phyloP scores from a whole-genome alignment of 805 yeast species.

The Torulaspora gathmanii region DNA sequence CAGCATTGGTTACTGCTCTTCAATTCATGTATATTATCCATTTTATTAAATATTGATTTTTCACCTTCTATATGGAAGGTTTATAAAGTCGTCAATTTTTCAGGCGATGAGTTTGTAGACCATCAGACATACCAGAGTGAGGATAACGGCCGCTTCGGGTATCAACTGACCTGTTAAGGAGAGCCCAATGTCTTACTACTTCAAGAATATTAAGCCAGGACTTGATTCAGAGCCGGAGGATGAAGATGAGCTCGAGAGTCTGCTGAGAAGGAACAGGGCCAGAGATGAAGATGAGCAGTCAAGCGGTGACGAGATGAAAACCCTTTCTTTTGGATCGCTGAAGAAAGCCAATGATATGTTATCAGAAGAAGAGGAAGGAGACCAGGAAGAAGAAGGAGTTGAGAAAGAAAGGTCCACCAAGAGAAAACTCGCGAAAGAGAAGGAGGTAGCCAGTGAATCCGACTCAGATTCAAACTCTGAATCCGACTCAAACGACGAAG shows the following conservation, averaged over 20 bases:
- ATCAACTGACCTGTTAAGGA: background rate
- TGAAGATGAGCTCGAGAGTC: slow-evolving; percentile 28
- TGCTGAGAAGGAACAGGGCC: slow-evolving; percentile 33
- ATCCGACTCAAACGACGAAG: slow-evolving; percentile 26
- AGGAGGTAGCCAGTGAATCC: slow-evolving; percentile 1
- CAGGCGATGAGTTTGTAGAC: slow-evolving; percentile 18
- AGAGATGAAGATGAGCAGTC: slow-evolving; percentile 20
- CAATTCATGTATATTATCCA: background rate
- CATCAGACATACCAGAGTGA: background rate
- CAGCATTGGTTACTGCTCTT: background rate
- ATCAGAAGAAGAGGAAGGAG: slow-evolving; percentile 38
- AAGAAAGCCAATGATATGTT: slow-evolving; percentile 48
- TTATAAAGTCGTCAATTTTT: background rate
- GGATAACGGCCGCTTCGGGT: background rate
- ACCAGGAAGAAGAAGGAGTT: slow-evolving; percentile 10
- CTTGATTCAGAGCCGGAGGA: slow-evolving; percentile 32
- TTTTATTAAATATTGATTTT: background rate
- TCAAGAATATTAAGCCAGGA: slow-evolving; percentile 31
- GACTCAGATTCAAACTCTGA: slow-evolving; percentile 9
- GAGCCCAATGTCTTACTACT: slow-evolving; percentile 31
- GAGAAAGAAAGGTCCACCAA: background rate
- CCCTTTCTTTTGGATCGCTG: slow-evolving; percentile 62
- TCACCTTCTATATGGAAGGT: background rate
- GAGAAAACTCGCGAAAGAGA: slow-evolving; percentile 20
- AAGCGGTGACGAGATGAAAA: slow-evolving; percentile 45